These are phyloP conservation scores for Punica granatum DNA, from an alignment of 345 rosid species.

Conservation along the genomic window DNA sequence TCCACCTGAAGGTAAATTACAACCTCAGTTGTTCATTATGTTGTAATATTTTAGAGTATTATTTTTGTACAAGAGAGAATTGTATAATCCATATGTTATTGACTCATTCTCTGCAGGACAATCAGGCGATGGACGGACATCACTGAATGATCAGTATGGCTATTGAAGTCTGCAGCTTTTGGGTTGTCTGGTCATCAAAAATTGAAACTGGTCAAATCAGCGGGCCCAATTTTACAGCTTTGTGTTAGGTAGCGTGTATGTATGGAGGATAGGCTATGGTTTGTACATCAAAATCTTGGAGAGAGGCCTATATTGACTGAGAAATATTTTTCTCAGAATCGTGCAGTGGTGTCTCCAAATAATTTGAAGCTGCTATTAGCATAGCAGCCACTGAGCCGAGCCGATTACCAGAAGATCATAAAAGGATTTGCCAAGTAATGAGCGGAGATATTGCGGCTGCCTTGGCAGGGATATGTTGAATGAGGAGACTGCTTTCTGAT, in stretches of 20 bases:
- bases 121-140: slow-evolving; percentile 91
- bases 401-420: neutral
- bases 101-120: slow-evolving; percentile 52
- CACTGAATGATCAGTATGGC: slow-evolving; percentile 76
- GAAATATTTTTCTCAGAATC: neutral
- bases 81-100: neutral
- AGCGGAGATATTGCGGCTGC: too few relatives aligned
- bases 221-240: neutral
- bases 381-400: neutral
- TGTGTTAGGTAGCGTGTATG: neutral
- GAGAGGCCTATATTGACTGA: neutral
- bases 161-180: slow-evolving; percentile 29
- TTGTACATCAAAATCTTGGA: neutral
- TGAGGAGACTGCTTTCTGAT: neutral
- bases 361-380: neutral
- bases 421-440: neutral
- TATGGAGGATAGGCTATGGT: neutral
- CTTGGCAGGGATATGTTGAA: neutral
- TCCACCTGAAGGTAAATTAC: slow-evolving; percentile 78
- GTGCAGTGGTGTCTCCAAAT: neutral
- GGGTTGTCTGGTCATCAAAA: neutral
- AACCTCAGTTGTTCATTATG: neutral
- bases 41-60: neutral
- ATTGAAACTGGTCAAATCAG: neutral
- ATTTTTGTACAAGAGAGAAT: neutral